phyloP scores from a whole-genome alignment of 1,284 basidiomycete genomes.

The Trametes versicolor region DNA sequence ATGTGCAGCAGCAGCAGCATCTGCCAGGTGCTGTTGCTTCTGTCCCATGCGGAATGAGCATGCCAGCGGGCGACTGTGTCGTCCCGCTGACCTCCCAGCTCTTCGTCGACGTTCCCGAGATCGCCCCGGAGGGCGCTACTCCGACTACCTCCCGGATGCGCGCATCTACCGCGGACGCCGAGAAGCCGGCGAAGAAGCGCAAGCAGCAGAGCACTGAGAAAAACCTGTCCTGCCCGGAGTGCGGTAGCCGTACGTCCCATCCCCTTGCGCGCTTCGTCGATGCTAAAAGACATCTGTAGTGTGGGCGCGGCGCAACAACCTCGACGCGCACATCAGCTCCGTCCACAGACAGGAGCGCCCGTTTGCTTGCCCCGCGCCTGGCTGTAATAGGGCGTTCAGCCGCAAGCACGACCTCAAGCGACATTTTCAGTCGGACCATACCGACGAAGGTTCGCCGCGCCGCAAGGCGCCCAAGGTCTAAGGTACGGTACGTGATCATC shows the following conservation, averaged over 20 bases:
- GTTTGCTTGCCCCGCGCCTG: neutral
- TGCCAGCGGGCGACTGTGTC: too few species aligned
- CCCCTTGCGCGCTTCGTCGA: neutral
- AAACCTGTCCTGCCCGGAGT: constrained; percentile 4
- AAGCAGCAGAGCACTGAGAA: constrained; percentile 10
- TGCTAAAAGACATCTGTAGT: neutral
- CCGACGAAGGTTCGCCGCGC: constrained; percentile 22
- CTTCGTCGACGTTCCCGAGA: too few species aligned
- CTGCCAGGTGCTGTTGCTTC: too few species aligned
- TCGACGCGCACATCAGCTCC: constrained; percentile 3
- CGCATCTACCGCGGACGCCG: neutral
- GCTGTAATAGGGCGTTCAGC: constrained; percentile 13
- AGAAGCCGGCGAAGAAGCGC: constrained; percentile 15
- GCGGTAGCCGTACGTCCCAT: constrained; percentile 9
- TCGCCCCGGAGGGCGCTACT: too few species aligned
- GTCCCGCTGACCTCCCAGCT: too few species aligned
- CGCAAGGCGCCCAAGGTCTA: constrained; percentile 12
- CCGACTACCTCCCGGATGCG: neutral
- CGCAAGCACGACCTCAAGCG: constrained; percentile 24
- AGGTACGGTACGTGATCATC: constrained; percentile 1
- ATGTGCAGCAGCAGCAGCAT: too few species aligned
- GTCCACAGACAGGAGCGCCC: neutral
- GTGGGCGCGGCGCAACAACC: constrained; percentile 18
- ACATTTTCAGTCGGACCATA: constrained; percentile 21
- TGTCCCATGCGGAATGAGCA: too few species aligned